Base-by-base conservation (phyloP, 768 basidiomycete species). In the Hydnum rufescens region DNA sequence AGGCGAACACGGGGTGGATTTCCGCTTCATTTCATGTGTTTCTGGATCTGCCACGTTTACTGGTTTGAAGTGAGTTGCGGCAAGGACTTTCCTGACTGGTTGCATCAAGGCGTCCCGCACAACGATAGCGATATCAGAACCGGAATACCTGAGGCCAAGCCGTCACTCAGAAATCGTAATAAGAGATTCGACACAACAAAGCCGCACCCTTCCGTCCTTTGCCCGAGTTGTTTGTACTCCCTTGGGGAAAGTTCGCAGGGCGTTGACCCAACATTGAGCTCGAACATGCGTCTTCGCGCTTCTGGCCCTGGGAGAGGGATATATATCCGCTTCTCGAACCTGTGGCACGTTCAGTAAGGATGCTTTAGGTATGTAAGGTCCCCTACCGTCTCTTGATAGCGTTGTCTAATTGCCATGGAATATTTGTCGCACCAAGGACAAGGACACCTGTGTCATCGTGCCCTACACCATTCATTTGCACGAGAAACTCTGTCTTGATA, bases 401-500 rank as follows among this genome's bases (percentile, higher is more conserved):
- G 57, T 86, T 83, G 63, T 97, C 93, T 44, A 96, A 74, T 62
- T 90, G 86, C 93, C 93, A 97, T 2, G 95, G 95, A 51, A 97
- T 95, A 59, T 99, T 99, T 3, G 95, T 99, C 5, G 95, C 95
- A 29, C 92, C 95, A 22, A 99, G 74, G 5, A 97, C 90, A 19
- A 99, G 74, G 0, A 99, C 87, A 5, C 95, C 95, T 0, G 85
- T 85, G 64, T 95, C 92, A 55, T 99, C 95, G 61, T 96, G 88
- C 0, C 95, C 95, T 1, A 97, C 93, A 36, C 95, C 95, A 57
- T 97, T 88, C 89, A 97, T 97, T 63, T 96, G 88, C n/a, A 90
- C 86, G 48, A 90, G 69, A 58, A 90, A 93, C 66, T 96, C 93
- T 0, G 93, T 96, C 73, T 96, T 97, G 64, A 97, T 96, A 32